Evolutionary conservation across 139 green algal species (phyloP).

Genomic region (Volvox africanus): DNA sequence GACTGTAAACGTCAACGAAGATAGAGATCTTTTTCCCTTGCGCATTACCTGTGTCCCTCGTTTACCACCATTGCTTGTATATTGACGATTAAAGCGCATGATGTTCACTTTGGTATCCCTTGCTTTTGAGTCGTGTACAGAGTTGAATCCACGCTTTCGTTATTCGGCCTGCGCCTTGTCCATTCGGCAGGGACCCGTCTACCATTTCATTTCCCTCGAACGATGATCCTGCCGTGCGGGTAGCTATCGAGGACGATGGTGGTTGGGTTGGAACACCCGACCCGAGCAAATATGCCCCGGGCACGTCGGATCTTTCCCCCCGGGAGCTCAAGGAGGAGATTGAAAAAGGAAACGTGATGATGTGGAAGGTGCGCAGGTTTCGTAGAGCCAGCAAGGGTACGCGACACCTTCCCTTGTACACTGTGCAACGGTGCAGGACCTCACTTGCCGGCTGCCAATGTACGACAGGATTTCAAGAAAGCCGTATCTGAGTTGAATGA

Average conservation of each 20-base stretch:
- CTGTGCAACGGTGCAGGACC: too few relatives aligned
- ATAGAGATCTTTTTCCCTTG: too few relatives aligned
- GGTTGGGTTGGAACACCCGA: slow-evolving; percentile 61
- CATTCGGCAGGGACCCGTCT: not conserved
- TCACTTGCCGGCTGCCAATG: too few relatives aligned
- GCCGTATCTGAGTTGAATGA: not conserved
- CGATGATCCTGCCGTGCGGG: not conserved
- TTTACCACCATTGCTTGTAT: too few relatives aligned
- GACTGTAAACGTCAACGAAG: too few relatives aligned
- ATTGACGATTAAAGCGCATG: too few relatives aligned
- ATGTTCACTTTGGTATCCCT: too few relatives aligned
- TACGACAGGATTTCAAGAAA: slow-evolving; percentile 24
- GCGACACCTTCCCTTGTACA: not conserved
- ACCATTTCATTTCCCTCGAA: not conserved
- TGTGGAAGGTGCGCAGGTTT: slow-evolving; percentile 30
- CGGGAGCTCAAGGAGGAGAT: slow-evolving; percentile 58
- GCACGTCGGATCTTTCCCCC: slow-evolving; percentile 32
- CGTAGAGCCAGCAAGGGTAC: not conserved
- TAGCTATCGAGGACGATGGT: not conserved
- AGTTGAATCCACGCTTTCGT: too few relatives aligned
- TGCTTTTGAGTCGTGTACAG: too few relatives aligned
- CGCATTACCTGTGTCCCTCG: too few relatives aligned
- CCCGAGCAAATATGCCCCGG: slow-evolving; percentile 44
- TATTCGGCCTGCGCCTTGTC: too few relatives aligned
- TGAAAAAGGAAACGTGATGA: slow-evolving; percentile 49